These are phyloP conservation scores for Penstemon newberryi DNA, from an alignment of 257 asterid species.

Conservation along the genomic window DNA sequence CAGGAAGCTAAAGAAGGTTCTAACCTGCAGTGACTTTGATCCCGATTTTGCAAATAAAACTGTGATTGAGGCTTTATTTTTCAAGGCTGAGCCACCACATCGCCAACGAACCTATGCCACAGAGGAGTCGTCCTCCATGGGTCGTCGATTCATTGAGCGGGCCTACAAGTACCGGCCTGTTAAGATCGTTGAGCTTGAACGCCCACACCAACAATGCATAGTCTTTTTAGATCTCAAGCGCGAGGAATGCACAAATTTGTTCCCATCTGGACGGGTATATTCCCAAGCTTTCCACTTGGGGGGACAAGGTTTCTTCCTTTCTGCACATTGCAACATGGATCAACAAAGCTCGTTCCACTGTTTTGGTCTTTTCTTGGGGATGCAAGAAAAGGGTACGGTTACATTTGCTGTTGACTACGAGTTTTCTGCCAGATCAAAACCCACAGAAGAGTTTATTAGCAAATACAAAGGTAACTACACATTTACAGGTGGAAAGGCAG, in stretches of 20 bases:
- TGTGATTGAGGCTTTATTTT: slow-evolving; percentile 77
- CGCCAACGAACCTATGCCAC: slow-evolving; percentile 60
- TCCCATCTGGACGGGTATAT: slow-evolving; percentile 62
- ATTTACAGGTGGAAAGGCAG: slow-evolving; percentile 73
- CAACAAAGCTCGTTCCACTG: slow-evolving; percentile 59
- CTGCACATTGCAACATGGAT: slow-evolving; percentile 85
- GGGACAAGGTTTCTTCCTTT: slow-evolving; percentile 77
- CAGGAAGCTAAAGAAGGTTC: slow-evolving; percentile 72
- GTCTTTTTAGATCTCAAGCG: slow-evolving; percentile 76
- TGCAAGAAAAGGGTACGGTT: slow-evolving; percentile 70
- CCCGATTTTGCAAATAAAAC: slow-evolving; percentile 59
- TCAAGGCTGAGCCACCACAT: slow-evolving; percentile 72
- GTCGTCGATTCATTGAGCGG: slow-evolving; percentile 64
- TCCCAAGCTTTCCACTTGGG: slow-evolving; percentile 87
- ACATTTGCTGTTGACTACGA: slow-evolving; percentile 68
- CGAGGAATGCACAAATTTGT: slow-evolving; percentile 65
- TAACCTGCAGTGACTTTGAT: slow-evolving; percentile 65
- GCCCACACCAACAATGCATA: slow-evolving; percentile 64
- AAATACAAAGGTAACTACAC: slow-evolving; percentile 60
- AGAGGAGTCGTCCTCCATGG: slow-evolving; percentile 40
- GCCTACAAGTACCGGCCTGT: slow-evolving; percentile 78
- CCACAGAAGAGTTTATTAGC: slow-evolving; percentile 53
- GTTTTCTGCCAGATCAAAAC: slow-evolving; percentile 61
- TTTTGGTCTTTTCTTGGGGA: slow-evolving; percentile 79
- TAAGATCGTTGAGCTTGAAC: slow-evolving; percentile 68